Conservation (phyloP, 2,329 filamentous ascomycete species). For the Calonectria pseudoturangicola region DNA sequence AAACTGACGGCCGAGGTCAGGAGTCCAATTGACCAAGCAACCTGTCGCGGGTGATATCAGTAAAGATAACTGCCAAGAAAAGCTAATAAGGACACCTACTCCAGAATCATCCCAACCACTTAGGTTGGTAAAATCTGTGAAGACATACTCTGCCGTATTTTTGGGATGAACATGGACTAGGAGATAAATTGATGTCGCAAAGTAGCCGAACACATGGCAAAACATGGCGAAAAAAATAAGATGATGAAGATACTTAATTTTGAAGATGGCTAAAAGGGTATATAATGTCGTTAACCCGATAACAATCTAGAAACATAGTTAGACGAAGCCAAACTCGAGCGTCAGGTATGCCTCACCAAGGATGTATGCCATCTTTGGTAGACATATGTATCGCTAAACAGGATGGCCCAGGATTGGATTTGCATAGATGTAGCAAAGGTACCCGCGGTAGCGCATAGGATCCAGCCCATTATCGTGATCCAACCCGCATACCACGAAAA, state of each 20-base stretch:
- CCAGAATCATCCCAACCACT: conserved; percentile 35
- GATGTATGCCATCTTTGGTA: conserved; percentile 34
- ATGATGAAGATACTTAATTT: conserved; percentile 28
- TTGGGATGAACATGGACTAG: conserved; percentile 26
- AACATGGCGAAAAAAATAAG: conserved; percentile 31
- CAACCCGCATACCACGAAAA: conserved; percentile 37
- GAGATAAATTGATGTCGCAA: conserved; percentile 33
- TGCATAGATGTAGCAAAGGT: conserved; percentile 38
- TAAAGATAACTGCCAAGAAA: too few species aligned
- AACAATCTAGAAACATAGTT: conserved; percentile 23
- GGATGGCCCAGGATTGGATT: conserved; percentile 36
- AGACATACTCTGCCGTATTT: conserved; percentile 31
- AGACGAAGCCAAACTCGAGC: not conserved
- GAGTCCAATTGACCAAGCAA: conserved; percentile 34
- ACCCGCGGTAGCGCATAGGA: conserved; percentile 28
- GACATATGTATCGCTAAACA: conserved; percentile 24
- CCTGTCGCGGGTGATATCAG: not conserved
- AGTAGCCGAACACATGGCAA: conserved; percentile 25
- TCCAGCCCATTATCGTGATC: conserved; percentile 37
- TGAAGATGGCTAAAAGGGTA: conserved; percentile 25
- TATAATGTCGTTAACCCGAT: conserved; percentile 30
- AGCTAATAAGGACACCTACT: conserved; percentile 17
- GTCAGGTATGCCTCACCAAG: not conserved
- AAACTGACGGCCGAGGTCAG: conserved; percentile 29
- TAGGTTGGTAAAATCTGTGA: conserved; percentile 32